These are phyloP conservation scores for Sugiyamaella xylanicola DNA, from an alignment of 1,139 yeast species.

Conservation along the genomic window DNA sequence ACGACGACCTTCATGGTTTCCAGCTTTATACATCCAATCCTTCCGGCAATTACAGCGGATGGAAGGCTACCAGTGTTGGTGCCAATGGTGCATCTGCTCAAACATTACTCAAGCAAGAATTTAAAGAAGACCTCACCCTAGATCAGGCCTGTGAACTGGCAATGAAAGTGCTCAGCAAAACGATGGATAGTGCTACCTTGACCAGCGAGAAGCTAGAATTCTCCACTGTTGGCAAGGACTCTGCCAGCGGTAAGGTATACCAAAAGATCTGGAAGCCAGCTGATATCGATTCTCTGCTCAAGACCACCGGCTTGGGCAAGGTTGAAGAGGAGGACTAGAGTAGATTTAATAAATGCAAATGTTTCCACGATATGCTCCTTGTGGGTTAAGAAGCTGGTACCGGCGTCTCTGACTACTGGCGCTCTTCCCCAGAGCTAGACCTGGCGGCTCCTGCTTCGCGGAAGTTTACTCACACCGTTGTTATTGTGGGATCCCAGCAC, in stretches of 20 bases:
- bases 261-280: slow-evolving; percentile 78
- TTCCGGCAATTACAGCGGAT: slow-evolving; percentile 95
- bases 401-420: too few relatives aligned
- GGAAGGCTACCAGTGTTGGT: slow-evolving; percentile 98
- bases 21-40: slow-evolving; percentile 96
- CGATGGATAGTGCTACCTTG: slow-evolving; percentile 86
- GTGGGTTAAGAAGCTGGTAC: too few relatives aligned
- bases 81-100: slow-evolving; percentile 97
- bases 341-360: neutral
- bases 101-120: slow-evolving; percentile 91
- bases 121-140: slow-evolving; percentile 75
- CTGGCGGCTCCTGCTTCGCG: too few relatives aligned
- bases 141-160: slow-evolving; percentile 87
- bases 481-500: too few relatives aligned
- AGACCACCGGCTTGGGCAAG: slow-evolving; percentile 69
- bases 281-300: slow-evolving; percentile 74
- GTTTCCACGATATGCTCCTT: slow-evolving; percentile 2
- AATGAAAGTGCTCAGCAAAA: slow-evolving; percentile 86
- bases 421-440: too few relatives aligned
- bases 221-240: slow-evolving; percentile 65
- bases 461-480: too few relatives aligned
- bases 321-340: slow-evolving; percentile 52
- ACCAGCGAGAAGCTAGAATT: slow-evolving; percentile 89
- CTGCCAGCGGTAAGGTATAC: slow-evolving; percentile 52
- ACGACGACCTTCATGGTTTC: slow-evolving; percentile 85